Evolutionary conservation across 1,284 basidiomycete genomes (phyloP).

Genomic region (Heterobasidion parviporum): DNA sequence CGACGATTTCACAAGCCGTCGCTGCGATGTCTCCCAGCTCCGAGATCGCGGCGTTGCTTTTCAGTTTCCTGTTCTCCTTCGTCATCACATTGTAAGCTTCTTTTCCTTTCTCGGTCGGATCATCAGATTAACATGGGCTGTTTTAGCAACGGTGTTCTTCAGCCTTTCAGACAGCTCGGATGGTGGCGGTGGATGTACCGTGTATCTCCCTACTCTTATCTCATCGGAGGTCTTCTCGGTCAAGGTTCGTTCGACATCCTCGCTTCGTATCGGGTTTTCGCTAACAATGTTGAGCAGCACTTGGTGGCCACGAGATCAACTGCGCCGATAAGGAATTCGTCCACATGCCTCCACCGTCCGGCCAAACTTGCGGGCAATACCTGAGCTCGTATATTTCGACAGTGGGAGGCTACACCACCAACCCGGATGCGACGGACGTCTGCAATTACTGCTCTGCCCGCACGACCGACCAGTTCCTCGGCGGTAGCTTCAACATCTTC

Average conservation of each 20-base stretch:
- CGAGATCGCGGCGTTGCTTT: conserved; percentile 59
- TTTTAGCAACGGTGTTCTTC: conserved; percentile 55
- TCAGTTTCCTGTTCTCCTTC: conserved; percentile 55
- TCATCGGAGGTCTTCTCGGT: conserved; percentile 49
- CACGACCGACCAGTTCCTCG: conserved; percentile 54
- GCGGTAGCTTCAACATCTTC: conserved; percentile 40
- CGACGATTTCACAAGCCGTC: conserved; percentile 51
- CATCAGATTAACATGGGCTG: conserved; percentile 4
- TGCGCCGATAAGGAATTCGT: conserved; percentile 37
- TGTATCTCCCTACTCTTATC: conserved; percentile 69
- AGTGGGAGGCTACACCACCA: conserved; percentile 58
- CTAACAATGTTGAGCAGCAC: conserved; percentile 11
- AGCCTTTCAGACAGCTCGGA: conserved; percentile 54
- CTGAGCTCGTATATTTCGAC: conserved; percentile 43
- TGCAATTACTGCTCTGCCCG: conserved; percentile 50
- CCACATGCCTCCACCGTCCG: conserved; percentile 46
- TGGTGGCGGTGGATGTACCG: conserved; percentile 86
- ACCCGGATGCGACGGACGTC: conserved; percentile 42
- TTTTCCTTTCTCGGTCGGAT: conserved; percentile 2
- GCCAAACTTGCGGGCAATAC: conserved; percentile 57
- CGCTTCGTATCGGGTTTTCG: neutral
- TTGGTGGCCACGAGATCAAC: conserved; percentile 32
- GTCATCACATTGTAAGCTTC: conserved; percentile 51
- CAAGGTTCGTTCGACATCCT: conserved; percentile 25
- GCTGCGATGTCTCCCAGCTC: conserved; percentile 61